These are phyloP conservation scores for Spathaspora hagerdaliae DNA, from an alignment of 805 yeast species.

Conservation along the genomic window DNA sequence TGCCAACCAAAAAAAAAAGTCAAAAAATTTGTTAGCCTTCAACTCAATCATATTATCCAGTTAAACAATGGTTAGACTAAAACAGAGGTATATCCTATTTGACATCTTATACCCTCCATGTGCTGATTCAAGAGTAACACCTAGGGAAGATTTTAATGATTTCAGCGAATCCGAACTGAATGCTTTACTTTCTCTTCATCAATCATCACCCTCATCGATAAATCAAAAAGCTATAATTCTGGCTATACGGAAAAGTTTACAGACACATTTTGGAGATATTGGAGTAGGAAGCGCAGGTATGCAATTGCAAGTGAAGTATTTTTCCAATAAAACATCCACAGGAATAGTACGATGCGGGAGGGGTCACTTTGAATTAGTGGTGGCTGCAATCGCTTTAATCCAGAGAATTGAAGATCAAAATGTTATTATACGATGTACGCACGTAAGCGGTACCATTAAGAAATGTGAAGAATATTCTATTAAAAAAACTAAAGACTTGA, in stretches of 20 bases:
- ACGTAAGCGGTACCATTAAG: slow-evolving; percentile 83
- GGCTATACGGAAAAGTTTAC: slow-evolving; percentile 53
- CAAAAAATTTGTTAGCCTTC: background rate
- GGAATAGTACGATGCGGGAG: slow-evolving; percentile 80
- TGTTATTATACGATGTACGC: slow-evolving; percentile 57
- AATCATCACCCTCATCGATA: slow-evolving; percentile 39
- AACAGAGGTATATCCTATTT: slow-evolving; percentile 79
- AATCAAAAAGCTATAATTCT: slow-evolving; percentile 48
- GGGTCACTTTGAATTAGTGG: slow-evolving; percentile 54
- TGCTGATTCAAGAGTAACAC: slow-evolving; percentile 1
- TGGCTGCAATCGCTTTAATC: slow-evolving; percentile 64
- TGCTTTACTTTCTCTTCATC: slow-evolving; percentile 46
- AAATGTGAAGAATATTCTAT: slow-evolving; percentile 75
- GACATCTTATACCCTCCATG: slow-evolving; percentile 64
- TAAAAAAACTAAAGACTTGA: slow-evolving; percentile 35
- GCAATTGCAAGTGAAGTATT: slow-evolving; percentile 68
- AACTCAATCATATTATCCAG: background rate
- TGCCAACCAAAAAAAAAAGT: background rate
- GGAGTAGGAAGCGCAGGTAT: slow-evolving; percentile 66
- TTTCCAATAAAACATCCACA: slow-evolving; percentile 73
- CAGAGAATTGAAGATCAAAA: slow-evolving; percentile 44
- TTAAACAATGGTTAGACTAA: slow-evolving; percentile 76
- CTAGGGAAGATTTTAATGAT: slow-evolving; percentile 11
- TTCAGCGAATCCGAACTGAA: slow-evolving; percentile 29
- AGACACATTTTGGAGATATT: slow-evolving; percentile 69